Conservation (phyloP, 2,329 filamentous ascomycete species). For the Calcarisporium arbuscula region DNA sequence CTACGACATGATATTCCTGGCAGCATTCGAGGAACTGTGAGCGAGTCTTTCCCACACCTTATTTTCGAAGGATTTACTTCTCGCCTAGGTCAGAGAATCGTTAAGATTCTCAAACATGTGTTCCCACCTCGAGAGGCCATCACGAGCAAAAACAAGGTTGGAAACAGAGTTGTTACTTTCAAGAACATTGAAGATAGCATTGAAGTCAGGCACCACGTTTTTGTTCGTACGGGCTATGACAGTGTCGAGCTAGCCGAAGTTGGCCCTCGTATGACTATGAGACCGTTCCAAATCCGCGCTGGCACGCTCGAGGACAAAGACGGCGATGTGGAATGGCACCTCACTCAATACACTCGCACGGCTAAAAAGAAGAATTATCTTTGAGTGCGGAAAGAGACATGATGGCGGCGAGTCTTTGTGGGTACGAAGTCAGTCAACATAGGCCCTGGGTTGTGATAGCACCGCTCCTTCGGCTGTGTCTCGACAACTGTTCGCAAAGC, state of each 20-base stretch:
- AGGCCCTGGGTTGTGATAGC: too few relatives aligned
- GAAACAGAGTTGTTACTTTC: slow-evolving; percentile 85
- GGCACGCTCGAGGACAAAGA: slow-evolving; percentile 92
- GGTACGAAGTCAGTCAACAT: too few relatives aligned
- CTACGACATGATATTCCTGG: slow-evolving; percentile 90
- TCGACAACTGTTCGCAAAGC: too few relatives aligned
- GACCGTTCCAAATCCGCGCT: slow-evolving; percentile 84
- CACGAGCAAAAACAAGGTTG: slow-evolving; percentile 67
- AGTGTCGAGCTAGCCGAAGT: slow-evolving; percentile 85
- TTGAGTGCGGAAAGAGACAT: too few relatives aligned
- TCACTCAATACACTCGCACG: slow-evolving; percentile 92
- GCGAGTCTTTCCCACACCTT: slow-evolving; percentile 87
- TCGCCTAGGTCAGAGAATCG: slow-evolving; percentile 71
- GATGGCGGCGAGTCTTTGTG: too few relatives aligned
- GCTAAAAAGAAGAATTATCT: slow-evolving; percentile 94
- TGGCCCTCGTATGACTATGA: slow-evolving; percentile 95
- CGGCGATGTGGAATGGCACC: slow-evolving; percentile 92
- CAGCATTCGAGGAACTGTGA: slow-evolving; percentile 77
- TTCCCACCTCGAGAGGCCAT: slow-evolving; percentile 82
- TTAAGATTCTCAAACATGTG: slow-evolving; percentile 86
- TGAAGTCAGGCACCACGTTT: slow-evolving; percentile 77
- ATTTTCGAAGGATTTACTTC: slow-evolving; percentile 93
- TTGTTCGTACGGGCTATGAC: slow-evolving; percentile 86
- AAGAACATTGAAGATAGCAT: slow-evolving; percentile 92
- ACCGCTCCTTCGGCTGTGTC: too few relatives aligned